Percentiles rank a stretch among this genome's conserved stretches.
Evolutionary conservation across 805 yeast species (phyloP).

Genomic region (Zygosaccharomyces kombuchaensis): DNA sequence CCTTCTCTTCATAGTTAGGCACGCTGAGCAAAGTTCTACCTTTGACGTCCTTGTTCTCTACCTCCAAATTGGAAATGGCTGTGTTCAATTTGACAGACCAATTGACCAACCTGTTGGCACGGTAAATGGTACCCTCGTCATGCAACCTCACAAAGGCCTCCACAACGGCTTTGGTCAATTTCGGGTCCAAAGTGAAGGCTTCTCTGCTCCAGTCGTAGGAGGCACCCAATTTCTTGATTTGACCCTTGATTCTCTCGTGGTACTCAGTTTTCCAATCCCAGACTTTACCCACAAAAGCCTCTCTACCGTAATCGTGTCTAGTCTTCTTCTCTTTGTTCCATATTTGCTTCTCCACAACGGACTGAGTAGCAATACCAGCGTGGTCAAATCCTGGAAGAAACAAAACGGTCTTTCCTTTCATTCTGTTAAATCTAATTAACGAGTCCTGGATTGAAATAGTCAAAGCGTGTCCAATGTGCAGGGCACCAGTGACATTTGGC

Average conservation of each 20-base stretch:
- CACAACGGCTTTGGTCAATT: slow-evolving; percentile 69
- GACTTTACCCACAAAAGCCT: slow-evolving; percentile 76
- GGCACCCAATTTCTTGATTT: slow-evolving; percentile 85
- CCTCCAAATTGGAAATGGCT: slow-evolving; percentile 93
- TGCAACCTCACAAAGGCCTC: slow-evolving; percentile 90
- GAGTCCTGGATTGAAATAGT: slow-evolving; percentile 94
- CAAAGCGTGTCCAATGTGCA: slow-evolving; percentile 97
- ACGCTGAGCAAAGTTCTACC: slow-evolving; percentile 78
- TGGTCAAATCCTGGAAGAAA: slow-evolving; percentile 97
- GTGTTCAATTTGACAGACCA: slow-evolving; percentile 96
- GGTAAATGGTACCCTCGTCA: slow-evolving; percentile 92
- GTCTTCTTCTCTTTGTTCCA: slow-evolving; percentile 86
- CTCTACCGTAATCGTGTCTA: slow-evolving; percentile 94
- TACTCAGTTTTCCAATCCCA: slow-evolving; percentile 99
- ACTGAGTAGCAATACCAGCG: slow-evolving; percentile 98
- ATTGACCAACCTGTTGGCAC: slow-evolving; percentile 89
- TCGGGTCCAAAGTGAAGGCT: slow-evolving; percentile 86
- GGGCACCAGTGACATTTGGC: slow-evolving; percentile 97
- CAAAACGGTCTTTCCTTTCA: slow-evolving; percentile 92
- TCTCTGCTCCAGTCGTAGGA: slow-evolving; percentile 96
- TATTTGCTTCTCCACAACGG: slow-evolving; percentile 93
- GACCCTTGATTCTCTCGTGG: slow-evolving; percentile 78
- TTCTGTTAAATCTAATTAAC: slow-evolving; percentile 87
- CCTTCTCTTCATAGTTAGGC: slow-evolving; percentile 84
- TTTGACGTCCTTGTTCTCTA: slow-evolving; percentile 82